Evolutionary conservation across 169 alveolate genomes (phyloP), one percentile per base, ranked within the genome.

Genomic region (Plasmodium reichenowi): DNA sequence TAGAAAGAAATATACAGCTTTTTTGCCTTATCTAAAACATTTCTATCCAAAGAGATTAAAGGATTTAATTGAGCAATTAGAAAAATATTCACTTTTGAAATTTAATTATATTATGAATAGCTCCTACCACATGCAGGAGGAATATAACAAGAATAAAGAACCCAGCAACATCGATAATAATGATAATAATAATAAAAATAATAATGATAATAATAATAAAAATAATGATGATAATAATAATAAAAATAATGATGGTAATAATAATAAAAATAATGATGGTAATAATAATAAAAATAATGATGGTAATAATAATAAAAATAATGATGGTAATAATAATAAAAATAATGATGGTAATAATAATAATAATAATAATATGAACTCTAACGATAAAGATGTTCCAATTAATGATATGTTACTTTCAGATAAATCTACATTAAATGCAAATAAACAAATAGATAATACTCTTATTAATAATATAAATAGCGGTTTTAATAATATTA

Each of bases 11-110:
- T 86, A 86, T 72, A 56, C 72, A 15, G 63, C 48, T 1, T 48
- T 86, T 32, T 56, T 86, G 50, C 88, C 88, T n/a, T 45, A 17
- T 13, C 32, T 86, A 50, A 72, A 86, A 17, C 17, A 67, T 32
- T 86, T 22, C 66, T 86, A 86, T 52, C 88, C 88, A 8, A 62
- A 71, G 7, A 60, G 58, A 47, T 62, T 86, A 73, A 56, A 62
- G 29, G 88, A 73, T 26, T 29, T 86, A 62, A 63, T 86, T 29
- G 29, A 17, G 22, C 64, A 58, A 15, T 74, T 72, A 67, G 92
- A 72, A 58, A 70, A 72, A 24, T 58, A 58, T n/a, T 64, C 76
- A 5, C 9, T 86, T 29, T 47, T 86, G 15, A 73, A 26, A 20
- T 63, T 43, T 38, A 54, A 32, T 45, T 63, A 86, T 47, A 62